Base-by-base conservation (phyloP, 73 alveolate species). In the Symbiodinium pilosum region DNA sequence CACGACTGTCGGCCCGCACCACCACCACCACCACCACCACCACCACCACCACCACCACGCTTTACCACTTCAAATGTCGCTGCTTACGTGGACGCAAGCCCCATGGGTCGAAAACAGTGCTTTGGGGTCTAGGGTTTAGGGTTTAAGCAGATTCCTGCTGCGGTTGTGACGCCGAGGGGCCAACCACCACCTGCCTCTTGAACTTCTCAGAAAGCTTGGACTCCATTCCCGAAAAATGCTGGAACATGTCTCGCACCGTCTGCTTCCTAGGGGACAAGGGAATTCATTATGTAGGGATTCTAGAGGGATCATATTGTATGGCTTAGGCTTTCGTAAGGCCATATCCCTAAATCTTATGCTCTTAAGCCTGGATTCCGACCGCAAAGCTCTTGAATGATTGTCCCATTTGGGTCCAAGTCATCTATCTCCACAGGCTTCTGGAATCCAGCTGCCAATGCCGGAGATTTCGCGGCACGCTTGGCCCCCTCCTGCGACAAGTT, bases 391-490 rank as follows among this genome's bases (percentile, higher is more conserved):
- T 30, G 47, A 42, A 91, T 34, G 47, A 88, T 59, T 36, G 41
- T 91, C 43, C 87, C 97, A 20, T 91, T 81, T 3, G 97, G 97
- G 32, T 68, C 97, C 42, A 64, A 54, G 85, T 88, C 95, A 38
- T 88, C 95, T 28, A 88, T 64, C 77, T 88, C 95, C 36, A 88
- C 95, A 32, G 85, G 97, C 24, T 71, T 52, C 56, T 69, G 81
- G 43, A 91, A 91, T 14, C 97, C 97, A 2, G 97, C 97, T 1
- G 97, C 97, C 87, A 91, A 43, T 14, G 97, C 97, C 21, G 97
- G 88, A 9, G 44, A n/a, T 88, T 91, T 91, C 47, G 97, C 97
- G 28, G 88, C 97, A n/a, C 97, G 97, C 43, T 91, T 91, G 44
- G 97, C 97, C 14, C 97, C 97, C 77, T 91, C 97, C 97, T 91